phyloP scores from a whole-genome alignment of 345 rosid species.

The Sisymbrium irio region DNA sequence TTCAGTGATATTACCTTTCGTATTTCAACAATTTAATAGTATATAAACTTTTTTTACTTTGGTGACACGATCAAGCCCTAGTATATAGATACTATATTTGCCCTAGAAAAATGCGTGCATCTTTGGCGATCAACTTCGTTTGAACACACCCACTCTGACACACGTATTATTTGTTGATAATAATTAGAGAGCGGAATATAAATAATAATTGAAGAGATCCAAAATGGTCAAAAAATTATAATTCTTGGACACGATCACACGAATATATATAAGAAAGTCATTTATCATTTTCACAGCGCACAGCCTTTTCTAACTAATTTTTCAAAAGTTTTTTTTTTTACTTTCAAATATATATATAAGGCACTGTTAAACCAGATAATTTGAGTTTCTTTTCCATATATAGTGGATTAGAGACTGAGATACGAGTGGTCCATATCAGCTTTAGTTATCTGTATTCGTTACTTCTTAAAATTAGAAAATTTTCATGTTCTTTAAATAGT shows the following conservation, averaged over 20 bases:
- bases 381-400: not conserved
- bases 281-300: not conserved
- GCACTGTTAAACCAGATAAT: not conserved
- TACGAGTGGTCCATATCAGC: not conserved
- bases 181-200: slow-evolving; percentile 3
- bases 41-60: not conserved
- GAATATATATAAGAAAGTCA: slow-evolving; percentile 22
- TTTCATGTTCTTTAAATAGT: too few species aligned
- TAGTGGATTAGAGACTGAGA: not conserved
- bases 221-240: not conserved
- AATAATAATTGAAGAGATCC: slow-evolving; percentile 11
- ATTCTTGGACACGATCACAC: slow-evolving; percentile 30
- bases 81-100: not conserved
- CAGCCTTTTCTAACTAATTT: not conserved
- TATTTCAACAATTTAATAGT: not conserved
- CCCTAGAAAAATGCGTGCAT: slow-evolving; percentile 1
- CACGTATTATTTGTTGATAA: slow-evolving; percentile 16
- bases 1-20: not conserved
- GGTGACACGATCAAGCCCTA: slow-evolving; percentile 19
- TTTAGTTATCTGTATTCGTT: too few species aligned
- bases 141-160: slow-evolving; percentile 28
- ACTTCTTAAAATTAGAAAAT: too few species aligned
- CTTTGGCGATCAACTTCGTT: slow-evolving; percentile 12
- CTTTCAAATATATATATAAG: not conserved
- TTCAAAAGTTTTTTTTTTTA: not conserved